Evolutionary conservation across 23 red algal species (phyloP), one percentile per base, ranked within the genome.

Genomic region (Gracilaria caudata): DNA sequence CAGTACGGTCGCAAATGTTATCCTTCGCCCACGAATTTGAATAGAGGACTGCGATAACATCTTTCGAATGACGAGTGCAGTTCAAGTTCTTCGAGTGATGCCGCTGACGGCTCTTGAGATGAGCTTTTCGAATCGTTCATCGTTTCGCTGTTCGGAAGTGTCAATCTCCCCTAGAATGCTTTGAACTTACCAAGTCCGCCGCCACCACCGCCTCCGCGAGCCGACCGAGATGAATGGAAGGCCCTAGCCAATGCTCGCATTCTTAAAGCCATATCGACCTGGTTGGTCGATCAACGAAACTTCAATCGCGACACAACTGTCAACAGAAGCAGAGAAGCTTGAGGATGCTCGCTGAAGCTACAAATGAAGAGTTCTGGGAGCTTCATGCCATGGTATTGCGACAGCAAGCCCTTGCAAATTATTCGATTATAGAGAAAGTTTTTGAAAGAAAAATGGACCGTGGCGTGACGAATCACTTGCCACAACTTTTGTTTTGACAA

Each of bases 221-320:
- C 39, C 25, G 54, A 1, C 16, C 85, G 85, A 72, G 85, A 78
- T 70, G 85, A 63, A 35, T 89, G 85, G 9, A 89, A 64, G 3
- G 85, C 51, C 12, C 85, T 75, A 45, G 73, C n/a, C 26, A 89
- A 28, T 24, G 24, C 46, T 80, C 77, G 39, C 25, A 80, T 24
- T 75, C 70, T 75, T 9, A 75, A 47, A 49, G 70, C 70, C 70
- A 75, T 75, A 11, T 49, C 24, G 37, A n/a, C 70, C 20, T 36
- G 4, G 8, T 3, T 47, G 70, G 6, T 75, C n/a, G n/a, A n/a
- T n/a, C n/a, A n/a, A n/a, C n/a, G 43, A 45, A 45, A 45, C 43
- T 11, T 45, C 43, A n/a, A n/a, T n/a, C n/a, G n/a, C n/a, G n/a
- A n/a, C n/a, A n/a, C n/a, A n/a, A n/a, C n/a, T n/a, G n/a, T n/a